Conservation (phyloP, 2,329 filamentous ascomycete genomes). For the Paecilomyces niveus region DNA sequence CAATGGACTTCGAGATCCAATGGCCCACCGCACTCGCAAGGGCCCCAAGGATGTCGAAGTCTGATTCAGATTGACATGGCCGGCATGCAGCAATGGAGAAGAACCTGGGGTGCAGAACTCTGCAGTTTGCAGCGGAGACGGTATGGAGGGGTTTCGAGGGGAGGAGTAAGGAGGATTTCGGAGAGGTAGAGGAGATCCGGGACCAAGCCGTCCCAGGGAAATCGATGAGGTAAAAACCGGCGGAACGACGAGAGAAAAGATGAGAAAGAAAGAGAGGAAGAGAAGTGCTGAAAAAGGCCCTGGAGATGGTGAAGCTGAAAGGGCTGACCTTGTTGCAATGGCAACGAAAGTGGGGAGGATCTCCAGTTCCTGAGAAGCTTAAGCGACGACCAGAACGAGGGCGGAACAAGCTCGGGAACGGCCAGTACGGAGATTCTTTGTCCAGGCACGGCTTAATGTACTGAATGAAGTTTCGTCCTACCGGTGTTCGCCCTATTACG, state of each 20-base stretch:
- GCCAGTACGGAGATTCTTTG: background rate
- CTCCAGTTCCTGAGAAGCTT: conserved; percentile 24
- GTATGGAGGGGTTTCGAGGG: conserved; percentile 7
- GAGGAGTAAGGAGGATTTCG: conserved; percentile 9
- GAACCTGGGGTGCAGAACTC: conserved; percentile 16
- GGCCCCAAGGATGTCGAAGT: conserved; percentile 2
- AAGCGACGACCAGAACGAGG: conserved; percentile 10
- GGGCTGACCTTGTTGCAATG: conserved; percentile 36
- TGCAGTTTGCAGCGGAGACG: conserved; percentile 5
- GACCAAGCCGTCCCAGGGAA: conserved; percentile 5
- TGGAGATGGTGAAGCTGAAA: conserved; percentile 30
- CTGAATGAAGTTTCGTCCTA: background rate
- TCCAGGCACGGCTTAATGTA: background rate
- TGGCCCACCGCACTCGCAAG: background rate
- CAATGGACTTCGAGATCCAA: conserved; percentile 1
- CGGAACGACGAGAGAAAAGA: conserved; percentile 14
- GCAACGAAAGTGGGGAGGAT: conserved; percentile 36
- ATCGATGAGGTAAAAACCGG: conserved; percentile 11
- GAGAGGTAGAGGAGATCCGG: conserved; percentile 10
- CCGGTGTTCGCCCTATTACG: background rate
- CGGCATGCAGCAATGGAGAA: conserved; percentile 8
- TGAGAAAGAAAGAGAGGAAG: conserved; percentile 14
- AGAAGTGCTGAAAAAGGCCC: conserved; percentile 17
- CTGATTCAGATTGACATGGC: conserved; percentile 3
- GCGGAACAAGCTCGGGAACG: conserved; percentile 1